Evolutionary conservation across 2,329 filamentous ascomycete genomes (phyloP), one percentile per base, ranked within the genome.

Genomic region (Ampelomyces quisqualis): DNA sequence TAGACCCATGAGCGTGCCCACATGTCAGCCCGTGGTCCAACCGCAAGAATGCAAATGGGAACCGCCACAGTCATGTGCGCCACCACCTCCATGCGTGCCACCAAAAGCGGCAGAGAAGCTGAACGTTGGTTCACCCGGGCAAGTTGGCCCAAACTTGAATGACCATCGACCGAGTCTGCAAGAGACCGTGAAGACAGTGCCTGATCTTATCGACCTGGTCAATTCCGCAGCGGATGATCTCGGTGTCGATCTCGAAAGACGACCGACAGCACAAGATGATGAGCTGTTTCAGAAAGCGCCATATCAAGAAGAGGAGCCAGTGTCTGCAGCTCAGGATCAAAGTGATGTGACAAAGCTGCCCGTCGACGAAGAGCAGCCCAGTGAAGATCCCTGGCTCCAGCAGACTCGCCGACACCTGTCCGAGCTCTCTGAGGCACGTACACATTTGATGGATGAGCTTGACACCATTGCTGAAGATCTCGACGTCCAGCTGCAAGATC

Each of bases 151-250:
- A 1, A 67, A 58, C 32, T 34, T 69, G 7, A 69, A 70, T 31
- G 62, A 69, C 31, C 34, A 53, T 31, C 49, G 26, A 19, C 38
- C 48, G 9, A 43, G 33, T 10, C 30, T 67, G 18, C 40, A 40
- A 22, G 43, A 55, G 10, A 47, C 46, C 18, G 54, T 63, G 20
- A 64, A 54, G 19, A 64, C 65, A 8, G 40, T 68, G 3, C 54
- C 62, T 5, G 62, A 70, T 10, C 45, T 72, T 2, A 46, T 71
- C 5, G 51, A 65, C 13, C 38, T 70, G 23, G 54, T 72, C 31
- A 58, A 69, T 18, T 64, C 62, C 35, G 60, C 62, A 10, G 66
- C 65, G 9, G 60, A 67, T 45, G 58, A 67, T 31, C 51, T 68
- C n/a, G 63, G 63, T 15, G 34, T 65, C 7, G 62, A 67, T 49